phyloP scores from a whole-genome alignment of 768 basidiomycete species.

The Lepiota subincarnata region DNA sequence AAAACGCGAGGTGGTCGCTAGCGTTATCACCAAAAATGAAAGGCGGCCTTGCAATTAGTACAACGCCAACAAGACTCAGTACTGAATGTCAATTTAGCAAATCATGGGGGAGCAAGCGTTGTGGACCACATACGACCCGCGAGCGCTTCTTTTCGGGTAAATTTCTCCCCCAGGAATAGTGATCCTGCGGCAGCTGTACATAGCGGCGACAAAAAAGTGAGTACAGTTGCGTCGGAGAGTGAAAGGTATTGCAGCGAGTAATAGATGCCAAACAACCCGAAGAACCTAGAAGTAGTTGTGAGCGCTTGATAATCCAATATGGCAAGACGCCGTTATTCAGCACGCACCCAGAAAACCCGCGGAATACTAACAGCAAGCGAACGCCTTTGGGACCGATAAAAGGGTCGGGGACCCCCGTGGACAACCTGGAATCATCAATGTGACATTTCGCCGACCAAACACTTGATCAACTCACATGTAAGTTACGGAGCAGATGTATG shows the following conservation, averaged over 20 bases:
- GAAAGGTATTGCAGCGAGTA: constrained; percentile 72
- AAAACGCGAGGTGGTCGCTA: not conserved
- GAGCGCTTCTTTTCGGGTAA: constrained; percentile 50
- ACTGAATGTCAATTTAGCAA: constrained; percentile 30
- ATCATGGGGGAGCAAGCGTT: not conserved
- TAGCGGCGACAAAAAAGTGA: constrained; percentile 73
- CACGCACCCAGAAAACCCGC: constrained; percentile 63
- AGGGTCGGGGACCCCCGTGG: constrained; percentile 47
- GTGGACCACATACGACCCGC: constrained; percentile 36
- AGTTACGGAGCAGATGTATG: constrained; percentile 13
- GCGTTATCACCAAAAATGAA: constrained; percentile 56
- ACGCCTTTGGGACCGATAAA: constrained; percentile 68
- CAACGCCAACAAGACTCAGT: constrained; percentile 67
- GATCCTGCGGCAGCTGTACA: constrained; percentile 59
- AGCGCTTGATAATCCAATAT: not conserved
- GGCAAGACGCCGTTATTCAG: not conserved
- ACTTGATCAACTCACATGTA: constrained; percentile 12
- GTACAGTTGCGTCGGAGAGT: constrained; percentile 71
- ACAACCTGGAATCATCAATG: constrained; percentile 30
- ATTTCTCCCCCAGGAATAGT: constrained; percentile 56
- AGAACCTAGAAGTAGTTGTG: constrained; percentile 44
- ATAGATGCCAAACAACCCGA: constrained; percentile 67
- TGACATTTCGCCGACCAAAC: not conserved
- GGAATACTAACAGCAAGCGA: constrained; percentile 46
- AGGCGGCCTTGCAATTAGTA: constrained; percentile 76